Evolutionary conservation across 192 early-diverging fungal species (phyloP).

Genomic region (Coemansia sp.): DNA sequence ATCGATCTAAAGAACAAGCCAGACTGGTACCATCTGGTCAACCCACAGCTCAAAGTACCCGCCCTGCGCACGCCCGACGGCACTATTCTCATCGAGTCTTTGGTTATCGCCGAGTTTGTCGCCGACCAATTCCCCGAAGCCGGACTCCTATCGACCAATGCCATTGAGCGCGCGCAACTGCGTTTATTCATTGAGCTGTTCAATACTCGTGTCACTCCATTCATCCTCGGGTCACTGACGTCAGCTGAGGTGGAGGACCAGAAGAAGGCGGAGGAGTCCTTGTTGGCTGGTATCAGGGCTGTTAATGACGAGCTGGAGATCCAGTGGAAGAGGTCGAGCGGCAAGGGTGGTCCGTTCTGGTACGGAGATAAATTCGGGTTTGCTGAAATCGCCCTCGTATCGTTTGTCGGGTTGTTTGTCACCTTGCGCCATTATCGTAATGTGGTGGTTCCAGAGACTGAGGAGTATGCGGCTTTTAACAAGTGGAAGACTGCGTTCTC

Average conservation of each 20-base stretch:
- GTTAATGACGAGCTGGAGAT: conserved; percentile 27
- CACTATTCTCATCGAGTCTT: conserved; percentile 65
- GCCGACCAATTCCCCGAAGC: conserved; percentile 64
- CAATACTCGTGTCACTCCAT: conserved; percentile 14
- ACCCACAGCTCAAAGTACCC: conserved; percentile 73
- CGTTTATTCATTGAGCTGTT: conserved; percentile 45
- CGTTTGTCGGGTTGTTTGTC: conserved; percentile 27
- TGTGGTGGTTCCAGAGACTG: conserved; percentile 29
- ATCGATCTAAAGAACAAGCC: conserved; percentile 73
- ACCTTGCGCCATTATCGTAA: conserved; percentile 22
- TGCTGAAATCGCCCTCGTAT: conserved; percentile 27
- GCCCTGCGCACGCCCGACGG: conserved; percentile 60
- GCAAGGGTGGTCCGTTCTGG: conserved; percentile 43
- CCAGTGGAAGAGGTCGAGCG: conserved; percentile 35
- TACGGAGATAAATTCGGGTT: conserved; percentile 17
- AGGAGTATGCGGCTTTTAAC: conserved; percentile 36
- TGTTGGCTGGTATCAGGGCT: conserved; percentile 17
- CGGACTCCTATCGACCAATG: conserved; percentile 29
- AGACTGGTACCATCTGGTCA: conserved; percentile 64
- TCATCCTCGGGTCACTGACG: conserved; percentile 15
- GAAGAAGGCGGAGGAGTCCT: conserved; percentile 8
- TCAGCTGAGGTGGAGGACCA: conserved; percentile 20
- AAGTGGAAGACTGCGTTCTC: conserved; percentile 30
- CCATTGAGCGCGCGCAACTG: conserved; percentile 45
- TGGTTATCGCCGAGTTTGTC: conserved; percentile 69